Conservation (phyloP, 2,329 filamentous ascomycete species). For the Periconia sp. region DNA sequence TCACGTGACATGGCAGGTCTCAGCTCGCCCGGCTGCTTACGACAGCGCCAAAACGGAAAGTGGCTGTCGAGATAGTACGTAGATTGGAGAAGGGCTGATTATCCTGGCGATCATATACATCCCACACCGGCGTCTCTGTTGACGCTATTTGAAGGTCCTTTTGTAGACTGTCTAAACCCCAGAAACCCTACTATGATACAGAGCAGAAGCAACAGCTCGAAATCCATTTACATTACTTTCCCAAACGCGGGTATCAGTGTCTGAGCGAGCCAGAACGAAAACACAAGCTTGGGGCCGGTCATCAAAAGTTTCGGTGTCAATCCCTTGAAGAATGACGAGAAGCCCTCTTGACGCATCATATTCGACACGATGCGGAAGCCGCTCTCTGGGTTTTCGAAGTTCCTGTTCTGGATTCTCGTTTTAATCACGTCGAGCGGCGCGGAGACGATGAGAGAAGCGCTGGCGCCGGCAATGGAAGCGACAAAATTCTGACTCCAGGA, state of each 20-base stretch:
- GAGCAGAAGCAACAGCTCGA: slow-evolving; percentile 15
- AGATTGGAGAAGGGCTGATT: slow-evolving; percentile 35
- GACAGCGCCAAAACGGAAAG: background rate
- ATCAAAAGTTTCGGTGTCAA: slow-evolving; percentile 96
- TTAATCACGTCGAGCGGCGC: slow-evolving; percentile 98
- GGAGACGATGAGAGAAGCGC: slow-evolving; percentile 94
- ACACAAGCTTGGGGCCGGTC: slow-evolving; percentile 98
- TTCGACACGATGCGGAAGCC: slow-evolving; percentile 90
- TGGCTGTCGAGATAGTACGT: background rate
- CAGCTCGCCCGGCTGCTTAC: background rate
- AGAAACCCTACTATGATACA: slow-evolving; percentile 36
- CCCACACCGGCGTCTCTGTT: slow-evolving; percentile 13
- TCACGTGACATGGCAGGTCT: slow-evolving; percentile 4
- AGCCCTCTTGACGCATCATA: slow-evolving; percentile 91
- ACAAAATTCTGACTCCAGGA: slow-evolving; percentile 96
- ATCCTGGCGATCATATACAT: slow-evolving; percentile 15
- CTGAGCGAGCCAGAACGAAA: slow-evolving; percentile 99
- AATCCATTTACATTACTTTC: slow-evolving; percentile 60
- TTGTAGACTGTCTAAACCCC: slow-evolving; percentile 13
- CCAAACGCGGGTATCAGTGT: slow-evolving; percentile 95
- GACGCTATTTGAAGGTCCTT: slow-evolving; percentile 21
- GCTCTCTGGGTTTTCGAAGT: slow-evolving; percentile 97
- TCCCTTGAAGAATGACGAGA: slow-evolving; percentile 94
- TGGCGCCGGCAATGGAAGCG: slow-evolving; percentile 92
- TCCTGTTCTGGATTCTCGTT: slow-evolving; percentile 96